These are phyloP conservation scores for Cryptosporidium sp. DNA, from an alignment of 169 alveolate species.

Conservation along the genomic window DNA sequence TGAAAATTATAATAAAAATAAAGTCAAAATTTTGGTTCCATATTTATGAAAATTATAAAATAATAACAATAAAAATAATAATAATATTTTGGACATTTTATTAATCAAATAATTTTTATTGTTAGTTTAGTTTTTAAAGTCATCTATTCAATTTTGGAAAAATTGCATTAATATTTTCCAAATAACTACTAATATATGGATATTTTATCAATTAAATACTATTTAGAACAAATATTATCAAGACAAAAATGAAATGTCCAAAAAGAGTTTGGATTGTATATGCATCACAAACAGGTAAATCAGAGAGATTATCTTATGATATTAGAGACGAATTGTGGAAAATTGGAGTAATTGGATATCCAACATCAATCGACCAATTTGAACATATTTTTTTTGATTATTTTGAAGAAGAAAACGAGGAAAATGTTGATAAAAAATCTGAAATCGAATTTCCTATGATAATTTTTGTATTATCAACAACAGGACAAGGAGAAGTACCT, in stretches of 20 bases:
- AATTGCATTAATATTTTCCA: too few relatives aligned
- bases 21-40: neutral
- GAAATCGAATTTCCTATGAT: slow-evolving; percentile 39
- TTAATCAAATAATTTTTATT: too few relatives aligned
- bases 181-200: too few relatives aligned
- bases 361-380: slow-evolving; percentile 55
- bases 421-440: neutral
- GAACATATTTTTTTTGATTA: slow-evolving; percentile 48
- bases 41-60: too few relatives aligned
- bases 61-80: too few relatives aligned
- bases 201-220: too few relatives aligned
- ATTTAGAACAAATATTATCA: too few relatives aligned
- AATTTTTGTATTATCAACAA: slow-evolving; percentile 66
- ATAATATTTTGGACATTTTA: too few relatives aligned
- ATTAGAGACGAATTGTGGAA: slow-evolving; percentile 63
- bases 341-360: slow-evolving; percentile 60
- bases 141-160: neutral
- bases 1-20: too few relatives aligned
- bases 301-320: slow-evolving; percentile 52
- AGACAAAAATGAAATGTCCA: slow-evolving; percentile 31
- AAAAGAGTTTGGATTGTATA: slow-evolving; percentile 70
- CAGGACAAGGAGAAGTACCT: slow-evolving; percentile 75
- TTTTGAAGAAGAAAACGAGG: slow-evolving; percentile 5
- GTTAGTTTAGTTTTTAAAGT: too few relatives aligned
- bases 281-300: slow-evolving; percentile 72